Evolutionary conservation across 148 eudicot species (phyloP).

Genomic region (Persicaria maculosa): DNA sequence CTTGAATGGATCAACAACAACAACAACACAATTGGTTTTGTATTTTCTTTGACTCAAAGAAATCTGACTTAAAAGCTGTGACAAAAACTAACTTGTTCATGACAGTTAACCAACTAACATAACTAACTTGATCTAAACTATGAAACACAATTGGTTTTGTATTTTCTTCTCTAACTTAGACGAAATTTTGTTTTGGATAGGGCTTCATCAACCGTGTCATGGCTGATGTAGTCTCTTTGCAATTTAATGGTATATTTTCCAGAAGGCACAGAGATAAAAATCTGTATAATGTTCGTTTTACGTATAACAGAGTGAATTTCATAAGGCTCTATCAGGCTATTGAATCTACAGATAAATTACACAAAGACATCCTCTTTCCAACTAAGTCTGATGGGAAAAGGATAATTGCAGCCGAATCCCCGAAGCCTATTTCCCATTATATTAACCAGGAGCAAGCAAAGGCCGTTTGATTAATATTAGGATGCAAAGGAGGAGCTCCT

Average conservation of each 20-base stretch:
- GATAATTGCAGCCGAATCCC: constrained; percentile 22
- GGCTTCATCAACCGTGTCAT: constrained; percentile 81
- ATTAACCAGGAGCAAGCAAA: constrained; percentile 67
- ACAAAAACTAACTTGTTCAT: no score
- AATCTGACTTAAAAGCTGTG: no score
- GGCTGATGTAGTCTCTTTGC: constrained; percentile 76
- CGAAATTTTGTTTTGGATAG: constrained; percentile 28
- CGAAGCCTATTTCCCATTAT: constrained; percentile 39
- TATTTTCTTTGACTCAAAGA: no score
- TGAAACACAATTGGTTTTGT: background rate
- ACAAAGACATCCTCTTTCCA: constrained; percentile 53
- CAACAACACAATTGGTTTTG: no score
- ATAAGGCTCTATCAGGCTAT: constrained; percentile 73
- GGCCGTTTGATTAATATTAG: constrained; percentile 55
- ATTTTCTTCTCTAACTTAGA: background rate
- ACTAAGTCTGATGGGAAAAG: constrained; percentile 29
- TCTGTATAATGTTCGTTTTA: constrained; percentile 62
- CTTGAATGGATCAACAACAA: no score
- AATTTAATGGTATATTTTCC: constrained; percentile 52
- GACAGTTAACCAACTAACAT: no score
- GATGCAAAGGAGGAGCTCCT: constrained; percentile 71
- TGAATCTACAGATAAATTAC: constrained; percentile 45
- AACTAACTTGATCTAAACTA: no score
- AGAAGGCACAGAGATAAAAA: constrained; percentile 24
- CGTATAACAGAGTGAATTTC: constrained; percentile 53